Conservation (phyloP, 169 alveolate species). For the Plasmodium vivax region DNA sequence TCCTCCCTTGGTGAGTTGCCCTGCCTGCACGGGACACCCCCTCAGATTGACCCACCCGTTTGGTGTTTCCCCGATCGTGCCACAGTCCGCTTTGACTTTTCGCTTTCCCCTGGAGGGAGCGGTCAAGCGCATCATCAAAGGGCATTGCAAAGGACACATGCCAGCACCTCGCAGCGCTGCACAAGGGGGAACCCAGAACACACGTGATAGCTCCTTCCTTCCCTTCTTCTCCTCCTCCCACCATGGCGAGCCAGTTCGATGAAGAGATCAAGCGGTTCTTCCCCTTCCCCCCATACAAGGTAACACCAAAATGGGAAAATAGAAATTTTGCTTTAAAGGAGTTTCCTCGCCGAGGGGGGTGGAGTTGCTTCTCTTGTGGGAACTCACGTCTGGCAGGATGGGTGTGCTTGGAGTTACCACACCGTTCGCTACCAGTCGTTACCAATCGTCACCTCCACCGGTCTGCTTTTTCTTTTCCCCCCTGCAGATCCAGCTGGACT, state of each 20-base stretch:
- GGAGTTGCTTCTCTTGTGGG: not conserved
- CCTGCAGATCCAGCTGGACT: conserved; percentile 27
- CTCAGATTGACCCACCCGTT: not conserved
- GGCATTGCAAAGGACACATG: not conserved
- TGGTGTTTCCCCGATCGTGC: not conserved
- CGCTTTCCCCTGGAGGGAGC: not conserved
- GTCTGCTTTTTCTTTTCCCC: conserved; percentile 2
- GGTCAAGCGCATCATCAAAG: not conserved
- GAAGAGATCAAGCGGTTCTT: conserved; percentile 26
- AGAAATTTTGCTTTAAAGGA: not conserved
- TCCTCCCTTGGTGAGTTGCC: not conserved
- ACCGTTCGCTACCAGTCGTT: not conserved
- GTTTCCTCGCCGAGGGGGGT: not conserved
- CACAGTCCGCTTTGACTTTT: not conserved
- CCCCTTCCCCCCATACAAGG: conserved; percentile 47
- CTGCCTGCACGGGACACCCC: not conserved
- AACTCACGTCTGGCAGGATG: not conserved
- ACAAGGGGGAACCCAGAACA: not conserved
- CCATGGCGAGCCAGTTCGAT: conserved; percentile 1
- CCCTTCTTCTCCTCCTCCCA: not conserved
- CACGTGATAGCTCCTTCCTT: not conserved
- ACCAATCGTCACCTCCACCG: not conserved
- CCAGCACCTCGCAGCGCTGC: not conserved
- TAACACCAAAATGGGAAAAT: not conserved
- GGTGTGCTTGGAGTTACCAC: not conserved